These are phyloP conservation scores for Oryza australiensis DNA, from an alignment of 176 grass and related monocot genomes.

Conservation along the genomic window DNA sequence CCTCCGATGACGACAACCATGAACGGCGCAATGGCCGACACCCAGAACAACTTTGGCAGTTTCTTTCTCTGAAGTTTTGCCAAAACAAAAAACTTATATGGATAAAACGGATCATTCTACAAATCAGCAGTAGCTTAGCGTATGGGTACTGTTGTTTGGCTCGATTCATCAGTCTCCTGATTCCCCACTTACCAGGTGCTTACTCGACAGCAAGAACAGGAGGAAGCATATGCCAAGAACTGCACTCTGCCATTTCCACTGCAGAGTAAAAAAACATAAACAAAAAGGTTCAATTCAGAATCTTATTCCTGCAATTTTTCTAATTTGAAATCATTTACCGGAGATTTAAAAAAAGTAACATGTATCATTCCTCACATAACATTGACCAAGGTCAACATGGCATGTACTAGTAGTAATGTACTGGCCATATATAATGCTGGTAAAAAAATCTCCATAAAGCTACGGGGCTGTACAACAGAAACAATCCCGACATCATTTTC, in stretches of 20 bases:
- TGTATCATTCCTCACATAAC: neutral
- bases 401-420: neutral
- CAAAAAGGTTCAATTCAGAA: slow-evolving; percentile 33
- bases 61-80: slow-evolving; percentile 65
- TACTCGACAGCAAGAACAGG: slow-evolving; percentile 54
- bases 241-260: slow-evolving; percentile 95
- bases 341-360: neutral
- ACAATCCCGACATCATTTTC: neutral
- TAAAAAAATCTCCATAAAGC: neutral
- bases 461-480: slow-evolving; percentile 4
- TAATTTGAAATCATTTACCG: neutral
- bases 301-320: slow-evolving; percentile 14
- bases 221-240: slow-evolving; percentile 83
- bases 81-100: neutral
- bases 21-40: slow-evolving; percentile 82
- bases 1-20: slow-evolving; percentile 77
- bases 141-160: neutral
- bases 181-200: slow-evolving; percentile 69
- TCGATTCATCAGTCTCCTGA: neutral
- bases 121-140: neutral
- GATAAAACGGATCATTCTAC: neutral
- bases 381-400: neutral
- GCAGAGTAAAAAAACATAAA: slow-evolving; percentile 31
- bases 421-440: neutral
- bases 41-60: slow-evolving; percentile 77